Base-by-base conservation (phyloP, 2,329 filamentous ascomycete species). In the Fusarium oxysporum region DNA sequence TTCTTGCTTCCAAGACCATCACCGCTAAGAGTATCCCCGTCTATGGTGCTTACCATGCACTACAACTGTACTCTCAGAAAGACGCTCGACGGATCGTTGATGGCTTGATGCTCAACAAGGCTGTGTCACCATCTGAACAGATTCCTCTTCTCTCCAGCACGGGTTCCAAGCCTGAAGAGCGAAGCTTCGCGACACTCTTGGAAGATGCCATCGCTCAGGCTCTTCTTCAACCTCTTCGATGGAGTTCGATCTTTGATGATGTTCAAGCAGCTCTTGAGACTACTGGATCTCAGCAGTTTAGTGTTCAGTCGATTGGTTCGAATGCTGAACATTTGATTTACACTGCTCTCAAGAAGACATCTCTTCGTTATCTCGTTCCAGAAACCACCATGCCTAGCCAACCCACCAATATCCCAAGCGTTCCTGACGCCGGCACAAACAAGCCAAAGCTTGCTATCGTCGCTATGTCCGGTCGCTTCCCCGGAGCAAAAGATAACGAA, bases 401-500 rank as follows among this genome's bases (percentile, higher is more conserved):
- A 0, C 37, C 51, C 5, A 1, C 6, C 6, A 12, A 25, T 3
- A 6, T 32, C 0, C 32, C 50, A 0, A 57, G 28, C 1, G 28
- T 41, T 1, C 25, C 51, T 0, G 47, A 71, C 0, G 17, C 55
- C 0, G 59, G 59, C 9, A 61, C 64, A 0, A 65, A 33, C 9
- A 72, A 74, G 32, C 67, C 73, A 3, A 75, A 75, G 43, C 70
- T 75, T 16, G 90, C 90, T 60, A 92, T 92, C 60, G 87, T 92
- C 50, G 90, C 90, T 53, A 90, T 91, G 85, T 87, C 91, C 25
- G 90, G 90, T 62, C 86, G 91, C 53, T 92, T 91, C 78, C 91
- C 91, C 0, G 79, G 88, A 57, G 88, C 90, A 65, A 87, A 87
- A 9, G 87, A 85, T 72, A 85, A 87, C 28, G 89, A 92, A 38